A percentile compares a stretch with the other conserved stretches of the same genome.
These are phyloP conservation scores for Neoboletus subvelutipes DNA, from an alignment of 768 basidiomycete genomes.

Conservation along the genomic window DNA sequence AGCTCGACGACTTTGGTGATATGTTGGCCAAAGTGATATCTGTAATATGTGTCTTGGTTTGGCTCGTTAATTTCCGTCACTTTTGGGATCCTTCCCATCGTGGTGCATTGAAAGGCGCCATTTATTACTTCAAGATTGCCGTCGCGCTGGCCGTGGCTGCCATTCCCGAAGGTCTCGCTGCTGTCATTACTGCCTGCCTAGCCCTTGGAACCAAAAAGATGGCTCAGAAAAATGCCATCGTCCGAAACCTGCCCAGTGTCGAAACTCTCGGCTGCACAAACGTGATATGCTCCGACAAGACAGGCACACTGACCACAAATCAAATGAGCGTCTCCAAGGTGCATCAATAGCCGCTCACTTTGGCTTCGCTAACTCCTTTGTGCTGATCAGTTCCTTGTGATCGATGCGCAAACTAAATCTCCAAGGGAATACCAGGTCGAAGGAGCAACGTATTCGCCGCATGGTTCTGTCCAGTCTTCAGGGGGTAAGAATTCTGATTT, in stretches of 20 bases:
- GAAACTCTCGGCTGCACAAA: constrained; percentile 98
- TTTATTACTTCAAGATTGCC: constrained; percentile 99
- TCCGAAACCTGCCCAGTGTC: constrained; percentile 92
- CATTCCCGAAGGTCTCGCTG: constrained; percentile 97
- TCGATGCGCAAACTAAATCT: constrained; percentile 51
- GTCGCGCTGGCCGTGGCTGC: constrained; percentile 98
- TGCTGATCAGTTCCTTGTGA: constrained; percentile 65
- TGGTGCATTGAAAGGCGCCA: constrained; percentile 86
- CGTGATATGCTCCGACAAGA: constrained; percentile 99
- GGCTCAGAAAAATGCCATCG: constrained; percentile 98
- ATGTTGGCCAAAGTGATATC: constrained; percentile 96
- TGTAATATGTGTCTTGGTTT: constrained; percentile 95
- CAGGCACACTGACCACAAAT: constrained; percentile 92
- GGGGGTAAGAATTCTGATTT: constrained; percentile 66
- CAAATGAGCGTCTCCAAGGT: constrained; percentile 95
- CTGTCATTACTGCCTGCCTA: constrained; percentile 95
- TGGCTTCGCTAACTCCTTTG: constrained; percentile 10
- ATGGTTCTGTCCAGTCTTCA: constrained; percentile 67
- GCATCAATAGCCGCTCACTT: constrained; percentile 19
- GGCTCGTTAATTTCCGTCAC: constrained; percentile 95
- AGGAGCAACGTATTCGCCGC: constrained; percentile 90
- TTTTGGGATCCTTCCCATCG: constrained; percentile 96
- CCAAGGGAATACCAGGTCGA: constrained; percentile 77
- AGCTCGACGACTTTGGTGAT: constrained; percentile 98
- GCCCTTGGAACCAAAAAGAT: constrained; percentile 98